phyloP scores from a whole-genome alignment of 805 yeast genomes.

The Candida berthetii region DNA sequence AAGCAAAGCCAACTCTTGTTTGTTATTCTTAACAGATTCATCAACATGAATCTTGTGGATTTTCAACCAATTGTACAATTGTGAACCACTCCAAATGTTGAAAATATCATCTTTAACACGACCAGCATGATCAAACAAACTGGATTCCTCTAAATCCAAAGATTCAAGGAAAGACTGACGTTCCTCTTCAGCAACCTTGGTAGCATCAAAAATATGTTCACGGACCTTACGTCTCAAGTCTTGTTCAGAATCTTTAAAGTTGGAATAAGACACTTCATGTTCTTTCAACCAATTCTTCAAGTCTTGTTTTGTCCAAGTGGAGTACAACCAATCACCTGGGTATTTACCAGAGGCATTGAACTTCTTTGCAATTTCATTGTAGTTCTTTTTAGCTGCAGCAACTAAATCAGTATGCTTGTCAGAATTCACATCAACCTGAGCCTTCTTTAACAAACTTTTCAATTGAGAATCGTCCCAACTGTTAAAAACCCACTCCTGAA shows the following conservation, averaged over 20 bases:
- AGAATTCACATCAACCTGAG: constrained; percentile 23
- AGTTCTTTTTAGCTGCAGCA: constrained; percentile 33
- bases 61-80: constrained; percentile 45
- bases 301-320: constrained; percentile 45
- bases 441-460: constrained; percentile 23
- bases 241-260: constrained; percentile 34
- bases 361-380: constrained; percentile 29
- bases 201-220: constrained; percentile 37
- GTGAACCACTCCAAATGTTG: constrained; percentile 33
- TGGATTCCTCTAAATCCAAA: constrained; percentile 28
- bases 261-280: constrained; percentile 31
- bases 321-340: constrained; percentile 47
- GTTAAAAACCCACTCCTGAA: constrained; percentile 40
- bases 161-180: constrained; percentile 32
- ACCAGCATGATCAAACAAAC: constrained; percentile 32
- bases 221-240: constrained; percentile 40
- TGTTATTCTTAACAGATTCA: constrained; percentile 25
- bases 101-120: constrained; percentile 32
- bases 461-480: constrained; percentile 36
- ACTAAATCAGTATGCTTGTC: constrained; percentile 33
- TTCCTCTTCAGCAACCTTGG: constrained; percentile 29
- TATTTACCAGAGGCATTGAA: constrained; percentile 35
- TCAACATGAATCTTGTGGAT: constrained; percentile 35
- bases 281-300: constrained; percentile 43
- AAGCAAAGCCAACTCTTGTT: constrained; percentile 26